Conservation (phyloP, 768 basidiomycete genomes). For the Boletus bicolor region DNA sequence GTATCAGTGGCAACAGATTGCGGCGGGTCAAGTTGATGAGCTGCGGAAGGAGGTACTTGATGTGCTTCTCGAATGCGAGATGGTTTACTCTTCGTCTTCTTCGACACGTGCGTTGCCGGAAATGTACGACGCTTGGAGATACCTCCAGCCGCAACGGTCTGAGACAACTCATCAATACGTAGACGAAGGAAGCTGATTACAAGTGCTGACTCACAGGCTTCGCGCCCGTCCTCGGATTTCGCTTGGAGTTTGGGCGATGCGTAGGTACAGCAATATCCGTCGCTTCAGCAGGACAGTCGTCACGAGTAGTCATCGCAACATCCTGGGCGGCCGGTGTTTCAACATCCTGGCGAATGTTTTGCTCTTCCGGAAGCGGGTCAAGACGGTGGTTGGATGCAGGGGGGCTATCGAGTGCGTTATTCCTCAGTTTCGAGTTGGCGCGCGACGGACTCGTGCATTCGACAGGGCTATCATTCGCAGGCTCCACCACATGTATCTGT, state of each 20-base stretch:
- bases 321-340: background rate
- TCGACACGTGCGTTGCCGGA: conserved; percentile 16
- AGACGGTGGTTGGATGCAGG: conserved; percentile 1
- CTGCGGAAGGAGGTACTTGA: conserved; percentile 7
- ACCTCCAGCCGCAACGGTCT: conserved; percentile 16
- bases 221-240: conserved; percentile 28
- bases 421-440: background rate
- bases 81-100: conserved; percentile 19
- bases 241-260: conserved; percentile 12
- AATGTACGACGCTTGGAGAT: conserved; percentile 17
- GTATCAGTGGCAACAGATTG: conserved; percentile 13
- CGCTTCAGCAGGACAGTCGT: background rate
- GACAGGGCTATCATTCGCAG: background rate
- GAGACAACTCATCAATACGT: conserved; percentile 17
- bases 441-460: background rate
- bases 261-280: background rate
- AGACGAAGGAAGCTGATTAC: background rate
- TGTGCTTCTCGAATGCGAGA: conserved; percentile 12
- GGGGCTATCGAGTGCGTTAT: background rate
- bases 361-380: conserved; percentile 1
- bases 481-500: background rate
- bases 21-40: conserved; percentile 8
- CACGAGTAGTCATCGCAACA: background rate
- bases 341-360: background rate
- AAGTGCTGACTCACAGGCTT: conserved; percentile 24